Conservation (phyloP, 208 protist species). For the Lotmaria passim region DNA sequence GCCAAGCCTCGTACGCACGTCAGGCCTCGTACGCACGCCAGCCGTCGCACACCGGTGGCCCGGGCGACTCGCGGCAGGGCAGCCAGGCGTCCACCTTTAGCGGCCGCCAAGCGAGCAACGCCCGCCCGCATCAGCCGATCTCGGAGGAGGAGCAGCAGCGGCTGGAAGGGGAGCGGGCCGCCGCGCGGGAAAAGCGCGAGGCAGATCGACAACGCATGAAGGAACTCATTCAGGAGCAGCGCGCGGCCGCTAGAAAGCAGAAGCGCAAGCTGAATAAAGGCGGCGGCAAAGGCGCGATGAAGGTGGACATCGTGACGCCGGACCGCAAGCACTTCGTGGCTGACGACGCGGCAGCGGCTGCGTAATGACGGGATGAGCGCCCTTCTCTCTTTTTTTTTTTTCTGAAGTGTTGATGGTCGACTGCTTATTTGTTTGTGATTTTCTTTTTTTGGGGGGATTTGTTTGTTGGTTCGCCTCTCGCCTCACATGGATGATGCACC, state of each 20-base stretch:
- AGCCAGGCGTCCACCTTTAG: slow-evolving; percentile 32
- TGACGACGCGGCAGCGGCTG: slow-evolving; percentile 11
- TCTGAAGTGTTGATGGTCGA: background rate
- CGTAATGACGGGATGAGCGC: background rate
- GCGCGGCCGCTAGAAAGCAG: slow-evolving; percentile 52
- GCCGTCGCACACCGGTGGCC: slow-evolving; percentile 9
- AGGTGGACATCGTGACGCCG: slow-evolving; percentile 72
- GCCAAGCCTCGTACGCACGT: slow-evolving; percentile 14
- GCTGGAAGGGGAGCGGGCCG: slow-evolving; percentile 46
- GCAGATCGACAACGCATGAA: slow-evolving; percentile 73
- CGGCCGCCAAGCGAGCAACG: slow-evolving; percentile 50
- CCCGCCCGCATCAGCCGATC: slow-evolving; percentile 31
- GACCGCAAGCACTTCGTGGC: slow-evolving; percentile 43
- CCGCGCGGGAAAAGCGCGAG: slow-evolving; percentile 67
- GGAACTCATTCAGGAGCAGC: slow-evolving; percentile 71
- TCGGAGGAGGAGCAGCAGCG: slow-evolving; percentile 38
- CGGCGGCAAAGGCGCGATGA: slow-evolving; percentile 28
- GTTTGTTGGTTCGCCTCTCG: background rate
- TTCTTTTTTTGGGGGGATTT: background rate
- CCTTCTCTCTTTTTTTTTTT: background rate
- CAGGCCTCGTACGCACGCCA: slow-evolving; percentile 21
- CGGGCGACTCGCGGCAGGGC: background rate
- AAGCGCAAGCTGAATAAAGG: slow-evolving; percentile 44
- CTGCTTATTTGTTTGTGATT: background rate
- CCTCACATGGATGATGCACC: no score